These are phyloP conservation scores for Myxozyma neglecta DNA, from an alignment of 805 yeast species.

Conservation along the genomic window DNA sequence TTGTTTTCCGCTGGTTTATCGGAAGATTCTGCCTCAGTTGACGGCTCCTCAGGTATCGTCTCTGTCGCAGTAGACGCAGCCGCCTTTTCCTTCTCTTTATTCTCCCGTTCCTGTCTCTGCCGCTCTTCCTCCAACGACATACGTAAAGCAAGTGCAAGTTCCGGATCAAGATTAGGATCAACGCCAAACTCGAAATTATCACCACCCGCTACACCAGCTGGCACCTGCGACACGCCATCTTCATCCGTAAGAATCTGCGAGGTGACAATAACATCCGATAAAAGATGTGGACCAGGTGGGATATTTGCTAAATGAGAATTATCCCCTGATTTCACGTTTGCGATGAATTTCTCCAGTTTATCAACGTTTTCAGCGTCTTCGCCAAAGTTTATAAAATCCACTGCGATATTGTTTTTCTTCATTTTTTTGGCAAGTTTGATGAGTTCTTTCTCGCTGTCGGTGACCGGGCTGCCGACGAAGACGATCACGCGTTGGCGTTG, in stretches of 20 bases:
- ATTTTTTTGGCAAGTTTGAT: slow-evolving; percentile 84
- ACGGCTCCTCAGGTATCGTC: slow-evolving; percentile 26
- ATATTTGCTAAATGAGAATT: slow-evolving; percentile 80
- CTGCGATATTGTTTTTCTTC: slow-evolving; percentile 88
- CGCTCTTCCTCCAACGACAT: slow-evolving; percentile 93
- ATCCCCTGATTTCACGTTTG: slow-evolving; percentile 67
- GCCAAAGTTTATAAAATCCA: slow-evolving; percentile 90
- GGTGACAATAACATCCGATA: slow-evolving; percentile 76
- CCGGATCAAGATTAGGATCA: slow-evolving; percentile 94
- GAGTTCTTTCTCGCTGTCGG: slow-evolving; percentile 66
- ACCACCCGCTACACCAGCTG: slow-evolving; percentile 45
- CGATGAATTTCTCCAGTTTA: slow-evolving; percentile 75
- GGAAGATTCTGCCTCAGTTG: slow-evolving; percentile 10
- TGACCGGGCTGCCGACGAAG: slow-evolving; percentile 85
- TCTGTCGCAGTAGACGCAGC: slow-evolving; percentile 3
- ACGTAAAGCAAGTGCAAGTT: slow-evolving; percentile 91
- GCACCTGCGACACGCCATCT: slow-evolving; percentile 45
- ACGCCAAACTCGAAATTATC: slow-evolving; percentile 62
- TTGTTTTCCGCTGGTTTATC: slow-evolving; percentile 1
- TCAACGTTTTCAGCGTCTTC: slow-evolving; percentile 76
- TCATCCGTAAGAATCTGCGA: slow-evolving; percentile 73
- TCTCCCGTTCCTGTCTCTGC: slow-evolving; percentile 75
- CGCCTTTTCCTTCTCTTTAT: slow-evolving; percentile 17
- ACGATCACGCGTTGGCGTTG: slow-evolving; percentile 88
- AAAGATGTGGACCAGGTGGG: slow-evolving; percentile 81